A percentile compares a stretch with the other conserved stretches of the same genome.
phyloP scores from a whole-genome alignment of 1,284 basidiomycete genomes.

The Veloporphyrellus conicus region DNA sequence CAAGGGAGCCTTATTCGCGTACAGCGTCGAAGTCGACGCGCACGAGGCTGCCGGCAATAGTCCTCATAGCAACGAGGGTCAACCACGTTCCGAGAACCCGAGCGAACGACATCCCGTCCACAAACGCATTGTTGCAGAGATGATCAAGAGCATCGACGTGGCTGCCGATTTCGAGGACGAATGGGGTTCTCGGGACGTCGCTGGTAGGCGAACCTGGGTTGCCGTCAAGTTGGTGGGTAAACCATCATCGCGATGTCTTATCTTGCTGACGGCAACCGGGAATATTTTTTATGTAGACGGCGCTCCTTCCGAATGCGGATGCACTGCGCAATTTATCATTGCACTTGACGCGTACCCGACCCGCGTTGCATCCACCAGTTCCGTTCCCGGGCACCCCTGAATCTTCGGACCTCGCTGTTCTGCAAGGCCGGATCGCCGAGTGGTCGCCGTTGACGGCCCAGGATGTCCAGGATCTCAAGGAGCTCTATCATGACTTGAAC shows the following conservation, averaged over 20 bases:
- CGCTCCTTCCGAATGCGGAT: slow-evolving; percentile 26
- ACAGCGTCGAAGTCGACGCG: slow-evolving; percentile 81
- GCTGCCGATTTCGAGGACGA: slow-evolving; percentile 75
- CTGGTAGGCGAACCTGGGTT: slow-evolving; percentile 69
- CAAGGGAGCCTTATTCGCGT: slow-evolving; percentile 78
- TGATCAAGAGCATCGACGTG: slow-evolving; percentile 68
- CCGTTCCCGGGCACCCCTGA: slow-evolving; percentile 28
- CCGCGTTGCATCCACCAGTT: slow-evolving; percentile 20
- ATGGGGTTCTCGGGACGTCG: slow-evolving; percentile 28
- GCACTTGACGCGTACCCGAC: slow-evolving; percentile 20
- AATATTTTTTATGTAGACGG: slow-evolving; percentile 20
- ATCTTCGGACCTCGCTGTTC: slow-evolving; percentile 26
- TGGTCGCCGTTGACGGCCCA: slow-evolving; percentile 39
- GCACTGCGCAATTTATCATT: slow-evolving; percentile 30
- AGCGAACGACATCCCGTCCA: slow-evolving; percentile 38
- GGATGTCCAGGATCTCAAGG: slow-evolving; percentile 58
- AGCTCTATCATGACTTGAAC: slow-evolving; percentile 57
- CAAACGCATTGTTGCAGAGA: slow-evolving; percentile 66
- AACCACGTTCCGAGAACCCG: slow-evolving; percentile 2
- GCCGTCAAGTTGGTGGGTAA: slow-evolving; percentile 73
- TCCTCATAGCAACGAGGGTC: not conserved
- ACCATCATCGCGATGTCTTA: not conserved
- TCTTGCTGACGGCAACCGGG: slow-evolving; percentile 49
- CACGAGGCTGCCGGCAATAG: slow-evolving; percentile 30
- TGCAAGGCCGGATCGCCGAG: slow-evolving; percentile 35